Evolutionary conservation across 2,329 filamentous ascomycete genomes (phyloP), one percentile per base, ranked within the genome.

Genomic region (Pseudogymnoascus sp.): DNA sequence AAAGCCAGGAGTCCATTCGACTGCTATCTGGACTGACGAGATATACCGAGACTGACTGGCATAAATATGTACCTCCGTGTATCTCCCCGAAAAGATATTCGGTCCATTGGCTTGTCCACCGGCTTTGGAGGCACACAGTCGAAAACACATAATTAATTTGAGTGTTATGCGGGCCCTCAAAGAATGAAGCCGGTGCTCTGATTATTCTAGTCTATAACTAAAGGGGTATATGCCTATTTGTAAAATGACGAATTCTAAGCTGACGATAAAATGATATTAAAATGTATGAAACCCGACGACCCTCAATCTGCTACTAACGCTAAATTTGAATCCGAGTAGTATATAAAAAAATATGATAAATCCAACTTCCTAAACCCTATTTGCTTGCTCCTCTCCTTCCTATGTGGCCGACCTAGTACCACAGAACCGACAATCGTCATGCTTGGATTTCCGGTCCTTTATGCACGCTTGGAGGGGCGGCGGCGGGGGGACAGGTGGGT

Each of bases 1-100:
- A 65, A 40, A 63, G 64, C 39, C 51, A 65, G 12, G 65, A 66
- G 23, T 67, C 62, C 16, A 37, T 39, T n/a, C 31, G 21, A 37
- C 2, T 65, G 12, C 23, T 62, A 23, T 47, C 45, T n/a, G 11
- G 31, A 23, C 57, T 66, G 31, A 18, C 36, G 12, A 54, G 36
- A 34, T 16, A 64, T 36, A 10, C n/a, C 0, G 47, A 64, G 8
- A 31, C n/a, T 11, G 64, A 66, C 47, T 66, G 64, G 63, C 61
- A 26, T 26, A 5, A 12, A 2, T 64, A 66, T 60, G 29, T 62
- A 7, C 63, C 64, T 26, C 18, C 26, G 2, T 65, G 61, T 42
- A 62, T 65, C 45, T 34, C 64, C 34, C 62, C 62, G 21, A 45
- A 26, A 37, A 66, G 16, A 12, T 39, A 42, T n/a, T 45, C 42